Evolutionary conservation across 768 basidiomycete genomes (phyloP).

Genomic region (Dioszegia crocea): DNA sequence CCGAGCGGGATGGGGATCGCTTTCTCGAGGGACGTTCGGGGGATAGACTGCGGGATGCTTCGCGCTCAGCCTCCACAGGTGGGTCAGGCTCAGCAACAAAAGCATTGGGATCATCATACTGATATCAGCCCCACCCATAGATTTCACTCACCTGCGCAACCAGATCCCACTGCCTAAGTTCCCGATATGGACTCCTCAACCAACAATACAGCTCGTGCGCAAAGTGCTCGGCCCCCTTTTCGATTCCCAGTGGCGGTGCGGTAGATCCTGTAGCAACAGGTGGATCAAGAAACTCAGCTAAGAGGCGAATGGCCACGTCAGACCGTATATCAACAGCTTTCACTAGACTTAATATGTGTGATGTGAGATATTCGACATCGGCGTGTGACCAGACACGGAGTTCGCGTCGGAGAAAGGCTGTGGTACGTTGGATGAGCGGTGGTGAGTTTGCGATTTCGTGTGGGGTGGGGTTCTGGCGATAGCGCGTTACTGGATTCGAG

Average conservation of each 20-base stretch:
- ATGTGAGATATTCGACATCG: conserved; percentile 93
- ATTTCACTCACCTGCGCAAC: conserved; percentile 64
- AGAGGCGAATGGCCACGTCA: conserved; percentile 63
- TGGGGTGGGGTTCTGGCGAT: conserved; percentile 84
- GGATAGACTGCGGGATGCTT: background rate
- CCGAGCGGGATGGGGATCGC: conserved; percentile 10
- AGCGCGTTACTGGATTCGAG: conserved; percentile 77
- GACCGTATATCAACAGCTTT: conserved; percentile 89
- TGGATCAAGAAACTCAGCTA: conserved; percentile 82
- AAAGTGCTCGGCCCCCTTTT: conserved; percentile 82
- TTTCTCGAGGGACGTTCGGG: background rate
- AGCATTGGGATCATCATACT: conserved; percentile 36
- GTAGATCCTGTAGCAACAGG: conserved; percentile 19
- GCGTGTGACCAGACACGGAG: conserved; percentile 79
- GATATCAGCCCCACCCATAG: background rate
- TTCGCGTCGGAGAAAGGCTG: conserved; percentile 75
- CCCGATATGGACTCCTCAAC: conserved; percentile 80
- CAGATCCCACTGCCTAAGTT: conserved; percentile 74
- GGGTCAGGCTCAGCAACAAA: background rate
- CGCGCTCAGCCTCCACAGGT: background rate
- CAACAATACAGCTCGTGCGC: conserved; percentile 90
- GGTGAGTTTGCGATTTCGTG: conserved; percentile 73
- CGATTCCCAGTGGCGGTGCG: conserved; percentile 55
- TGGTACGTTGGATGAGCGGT: conserved; percentile 63
- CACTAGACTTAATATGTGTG: conserved; percentile 83